A percentile compares a stretch with the other conserved stretches of the same genome.
These are phyloP conservation scores for Magnaporthiopsis incrustans DNA, from an alignment of 2,329 filamentous ascomycete genomes.

Conservation along the genomic window DNA sequence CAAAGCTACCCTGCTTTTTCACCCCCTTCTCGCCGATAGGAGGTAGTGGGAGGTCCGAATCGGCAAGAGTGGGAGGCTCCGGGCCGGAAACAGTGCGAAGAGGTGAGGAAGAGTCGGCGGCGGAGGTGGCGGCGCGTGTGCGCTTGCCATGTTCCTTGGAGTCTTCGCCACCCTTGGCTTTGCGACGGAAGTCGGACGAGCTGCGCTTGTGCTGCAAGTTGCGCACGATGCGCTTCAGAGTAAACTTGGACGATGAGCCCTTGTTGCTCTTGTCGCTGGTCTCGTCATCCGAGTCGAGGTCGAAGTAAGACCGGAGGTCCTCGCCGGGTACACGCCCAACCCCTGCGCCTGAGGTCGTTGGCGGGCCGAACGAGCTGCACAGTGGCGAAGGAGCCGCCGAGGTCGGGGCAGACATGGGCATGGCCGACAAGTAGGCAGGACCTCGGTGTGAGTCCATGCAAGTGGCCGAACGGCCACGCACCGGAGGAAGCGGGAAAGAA, in stretches of 20 bases:
- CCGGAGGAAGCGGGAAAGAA: neutral
- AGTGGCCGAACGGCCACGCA: slow-evolving; percentile 2
- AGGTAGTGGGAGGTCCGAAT: neutral
- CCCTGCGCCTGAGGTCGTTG: neutral
- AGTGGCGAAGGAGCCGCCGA: slow-evolving; percentile 5
- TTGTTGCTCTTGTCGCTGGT: neutral
- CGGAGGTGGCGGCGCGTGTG: slow-evolving; percentile 8
- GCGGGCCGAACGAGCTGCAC: neutral
- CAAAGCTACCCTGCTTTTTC: slow-evolving; percentile 1
- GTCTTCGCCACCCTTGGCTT: slow-evolving; percentile 9
- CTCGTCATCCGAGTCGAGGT: slow-evolving; percentile 17
- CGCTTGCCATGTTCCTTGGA: slow-evolving; percentile 9
- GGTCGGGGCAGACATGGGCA: neutral
- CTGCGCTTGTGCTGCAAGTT: slow-evolving; percentile 23
- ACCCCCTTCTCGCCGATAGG: neutral
- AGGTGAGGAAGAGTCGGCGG: neutral
- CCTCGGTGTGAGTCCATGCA: neutral
- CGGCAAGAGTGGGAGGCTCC: neutral
- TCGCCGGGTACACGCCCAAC: neutral
- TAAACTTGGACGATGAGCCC: neutral
- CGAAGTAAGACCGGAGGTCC: neutral
- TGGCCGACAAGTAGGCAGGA: neutral
- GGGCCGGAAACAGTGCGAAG: slow-evolving; percentile 12
- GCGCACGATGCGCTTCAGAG: neutral
- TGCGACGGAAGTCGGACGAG: slow-evolving; percentile 22